These are phyloP conservation scores for Lasiodiplodia citricola DNA, from an alignment of 2,329 filamentous ascomycete genomes.

Conservation along the genomic window DNA sequence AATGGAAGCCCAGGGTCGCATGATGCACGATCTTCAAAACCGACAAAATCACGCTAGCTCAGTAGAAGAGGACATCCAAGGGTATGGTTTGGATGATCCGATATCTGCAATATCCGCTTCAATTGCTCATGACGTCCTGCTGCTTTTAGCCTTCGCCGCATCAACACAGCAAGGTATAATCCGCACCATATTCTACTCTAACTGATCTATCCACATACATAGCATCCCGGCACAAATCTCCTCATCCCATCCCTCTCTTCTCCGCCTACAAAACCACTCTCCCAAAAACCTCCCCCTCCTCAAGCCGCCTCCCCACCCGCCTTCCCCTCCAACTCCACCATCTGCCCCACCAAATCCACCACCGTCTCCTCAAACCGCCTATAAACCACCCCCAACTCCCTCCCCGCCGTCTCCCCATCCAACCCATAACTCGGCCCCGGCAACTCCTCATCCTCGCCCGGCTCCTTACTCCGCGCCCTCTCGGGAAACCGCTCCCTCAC, in stretches of 20 bases:
- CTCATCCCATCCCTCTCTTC: neutral
- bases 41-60: neutral
- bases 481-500: conserved; percentile 49
- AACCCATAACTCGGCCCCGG: conserved; percentile 47
- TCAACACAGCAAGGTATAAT: neutral
- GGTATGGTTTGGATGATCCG: too few species aligned
- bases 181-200: neutral
- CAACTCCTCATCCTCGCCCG: conserved; percentile 29
- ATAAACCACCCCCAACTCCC: conserved; percentile 49
- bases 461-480: conserved; percentile 42
- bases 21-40: neutral
- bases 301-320: neutral
- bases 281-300: neutral
- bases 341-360: conserved; percentile 40
- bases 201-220: neutral
- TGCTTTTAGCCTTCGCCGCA: too few species aligned
- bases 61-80: too few species aligned
- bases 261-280: neutral
- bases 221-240: too few species aligned
- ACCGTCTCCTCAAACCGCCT: conserved; percentile 45
- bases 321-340: conserved; percentile 34
- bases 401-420: conserved; percentile 49
- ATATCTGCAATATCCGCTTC: too few species aligned
- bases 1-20: neutral
- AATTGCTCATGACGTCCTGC: too few species aligned